phyloP scores from a whole-genome alignment of 352 stramenopile species.

The Globisporangium barbulae region DNA sequence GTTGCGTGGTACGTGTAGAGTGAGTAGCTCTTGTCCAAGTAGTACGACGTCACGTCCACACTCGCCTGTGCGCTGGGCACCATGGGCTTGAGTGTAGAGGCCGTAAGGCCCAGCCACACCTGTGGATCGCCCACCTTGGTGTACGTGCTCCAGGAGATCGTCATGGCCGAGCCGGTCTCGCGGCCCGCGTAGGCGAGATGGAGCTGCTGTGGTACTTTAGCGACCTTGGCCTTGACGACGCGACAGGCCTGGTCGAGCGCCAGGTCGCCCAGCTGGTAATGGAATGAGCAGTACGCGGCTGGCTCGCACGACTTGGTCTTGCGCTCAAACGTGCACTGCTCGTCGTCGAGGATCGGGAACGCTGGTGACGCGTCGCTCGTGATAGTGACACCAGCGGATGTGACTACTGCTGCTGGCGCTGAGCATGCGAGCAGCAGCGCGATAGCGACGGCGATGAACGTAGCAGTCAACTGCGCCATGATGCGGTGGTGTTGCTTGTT shows the following conservation, averaged over 20 bases:
- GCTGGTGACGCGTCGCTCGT: neutral
- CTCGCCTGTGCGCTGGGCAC: conserved; percentile 5
- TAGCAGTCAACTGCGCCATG: neutral
- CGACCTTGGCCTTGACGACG: conserved; percentile 11
- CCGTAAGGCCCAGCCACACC: conserved; percentile 41
- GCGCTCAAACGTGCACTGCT: conserved; percentile 6
- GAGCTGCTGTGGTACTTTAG: conserved; percentile 42
- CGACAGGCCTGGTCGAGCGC: conserved; percentile 43
- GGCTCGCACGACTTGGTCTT: conserved; percentile 24
- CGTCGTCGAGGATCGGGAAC: neutral
- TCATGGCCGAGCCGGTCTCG: conserved; percentile 43
- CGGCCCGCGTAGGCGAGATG: conserved; percentile 51
- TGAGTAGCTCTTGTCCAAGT: conserved; percentile 42
- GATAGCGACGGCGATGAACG: neutral
- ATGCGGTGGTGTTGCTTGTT: neutral
- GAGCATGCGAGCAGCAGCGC: neutral
- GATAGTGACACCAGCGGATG: too few species aligned
- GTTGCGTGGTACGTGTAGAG: conserved; percentile 42
- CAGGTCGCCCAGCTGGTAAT: conserved; percentile 38
- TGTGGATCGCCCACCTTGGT: conserved; percentile 32
- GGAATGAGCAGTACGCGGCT: conserved; percentile 28
- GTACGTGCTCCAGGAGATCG: conserved; percentile 61
- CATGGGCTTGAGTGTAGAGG: conserved; percentile 20
- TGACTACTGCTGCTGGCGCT: too few species aligned
- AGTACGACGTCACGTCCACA: conserved; percentile 39